Evolutionary conservation across 495 filamentous ascomycete species (phyloP).

Genomic region (Neurospora intermedia): DNA sequence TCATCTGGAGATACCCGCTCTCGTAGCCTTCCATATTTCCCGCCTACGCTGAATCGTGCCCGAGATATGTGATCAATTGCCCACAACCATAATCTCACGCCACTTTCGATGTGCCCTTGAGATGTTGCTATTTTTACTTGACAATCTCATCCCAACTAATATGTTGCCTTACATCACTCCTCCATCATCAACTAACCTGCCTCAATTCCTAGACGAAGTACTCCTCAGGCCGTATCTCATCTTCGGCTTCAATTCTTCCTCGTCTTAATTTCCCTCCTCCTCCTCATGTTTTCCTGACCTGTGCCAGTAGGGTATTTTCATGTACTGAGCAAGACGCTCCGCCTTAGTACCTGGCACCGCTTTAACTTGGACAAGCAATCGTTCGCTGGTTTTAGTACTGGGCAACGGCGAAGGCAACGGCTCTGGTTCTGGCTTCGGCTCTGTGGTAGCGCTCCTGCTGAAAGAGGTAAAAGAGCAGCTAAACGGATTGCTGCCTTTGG

Average conservation of each 20-base stretch:
- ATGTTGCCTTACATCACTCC: not conserved
- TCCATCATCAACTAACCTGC: not conserved
- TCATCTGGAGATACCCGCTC: no score
- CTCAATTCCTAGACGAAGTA: not conserved
- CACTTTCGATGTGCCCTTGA: no score
- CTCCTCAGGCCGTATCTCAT: not conserved
- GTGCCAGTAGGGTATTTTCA: not conserved
- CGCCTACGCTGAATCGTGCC: no score
- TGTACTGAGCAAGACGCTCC: not conserved
- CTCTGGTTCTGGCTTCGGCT: not conserved
- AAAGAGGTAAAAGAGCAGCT: not conserved
- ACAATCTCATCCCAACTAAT: no score
- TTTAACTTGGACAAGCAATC: not conserved
- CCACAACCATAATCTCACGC: no score
- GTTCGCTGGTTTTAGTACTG: no score
- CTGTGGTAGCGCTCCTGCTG: not conserved
- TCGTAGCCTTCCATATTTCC: no score
- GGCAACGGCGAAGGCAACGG: not conserved
- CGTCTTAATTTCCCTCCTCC: not conserved
- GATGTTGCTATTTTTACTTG: no score
- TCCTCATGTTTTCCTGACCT: not conserved
- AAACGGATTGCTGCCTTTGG: not conserved
- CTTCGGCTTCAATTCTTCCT: not conserved
- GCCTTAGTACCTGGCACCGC: not conserved
- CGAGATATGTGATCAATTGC: no score